Conservation (phyloP, 495 filamentous ascomycete genomes). For the Penicillium ochrochloron region DNA sequence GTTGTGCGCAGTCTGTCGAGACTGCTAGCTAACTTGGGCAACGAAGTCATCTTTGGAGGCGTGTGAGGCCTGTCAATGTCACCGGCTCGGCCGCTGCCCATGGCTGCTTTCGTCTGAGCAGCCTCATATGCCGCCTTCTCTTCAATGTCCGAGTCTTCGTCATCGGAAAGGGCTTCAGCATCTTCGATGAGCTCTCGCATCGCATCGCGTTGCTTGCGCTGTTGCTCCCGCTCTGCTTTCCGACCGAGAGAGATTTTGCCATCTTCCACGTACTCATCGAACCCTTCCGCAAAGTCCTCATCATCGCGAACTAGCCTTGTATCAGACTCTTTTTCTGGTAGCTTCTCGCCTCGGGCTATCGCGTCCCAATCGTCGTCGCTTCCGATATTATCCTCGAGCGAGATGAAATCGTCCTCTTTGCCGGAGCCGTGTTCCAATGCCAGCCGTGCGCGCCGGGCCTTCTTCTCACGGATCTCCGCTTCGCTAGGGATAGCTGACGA, state of each 20-base stretch:
- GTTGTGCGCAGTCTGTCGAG: constrained; percentile 55
- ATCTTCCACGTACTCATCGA: constrained; percentile 90
- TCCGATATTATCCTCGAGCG: constrained; percentile 60
- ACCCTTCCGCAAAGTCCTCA: constrained; percentile 93
- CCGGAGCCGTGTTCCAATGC: constrained; percentile 69
- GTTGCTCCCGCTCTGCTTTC: constrained; percentile 78
- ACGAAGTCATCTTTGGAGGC: constrained; percentile 61
- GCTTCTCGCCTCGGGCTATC: constrained; percentile 48
- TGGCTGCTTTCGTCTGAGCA: constrained; percentile 81
- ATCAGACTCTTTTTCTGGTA: constrained; percentile 43
- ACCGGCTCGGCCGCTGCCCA: constrained; percentile 63
- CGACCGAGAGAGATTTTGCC: constrained; percentile 77
- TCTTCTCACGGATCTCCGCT: constrained; percentile 91
- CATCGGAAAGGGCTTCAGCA: constrained; percentile 68
- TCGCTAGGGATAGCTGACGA: constrained; percentile 71
- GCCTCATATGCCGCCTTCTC: constrained; percentile 85
- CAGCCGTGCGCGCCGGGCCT: constrained; percentile 78
- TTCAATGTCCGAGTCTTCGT: constrained; percentile 79
- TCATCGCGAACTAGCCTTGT: constrained; percentile 83
- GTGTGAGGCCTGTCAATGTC: constrained; percentile 52
- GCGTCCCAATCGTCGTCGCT: constrained; percentile 52
- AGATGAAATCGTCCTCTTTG: constrained; percentile 78
- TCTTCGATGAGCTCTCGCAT: constrained; percentile 86
- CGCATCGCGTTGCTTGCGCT: constrained; percentile 65
- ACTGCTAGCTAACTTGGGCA: constrained; percentile 57